Evolutionary conservation across 116 monocot genomes (phyloP).

Genomic region (Trichopus zeylanicus): DNA sequence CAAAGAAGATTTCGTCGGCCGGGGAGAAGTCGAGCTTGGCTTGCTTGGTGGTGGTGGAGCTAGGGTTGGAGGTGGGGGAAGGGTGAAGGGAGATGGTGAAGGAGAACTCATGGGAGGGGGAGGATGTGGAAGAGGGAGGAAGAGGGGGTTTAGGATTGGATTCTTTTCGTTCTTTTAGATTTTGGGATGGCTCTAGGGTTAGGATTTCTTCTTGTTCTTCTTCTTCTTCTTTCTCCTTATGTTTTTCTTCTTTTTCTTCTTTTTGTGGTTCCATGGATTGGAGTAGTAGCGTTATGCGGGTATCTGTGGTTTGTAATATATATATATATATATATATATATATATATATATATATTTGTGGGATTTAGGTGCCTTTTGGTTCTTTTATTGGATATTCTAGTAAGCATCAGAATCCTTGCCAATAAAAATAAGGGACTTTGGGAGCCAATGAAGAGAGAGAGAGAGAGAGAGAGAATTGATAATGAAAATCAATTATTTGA

Average conservation of each 20-base stretch:
- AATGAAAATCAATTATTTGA: too few species aligned
- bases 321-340: neutral
- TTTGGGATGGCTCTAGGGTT: neutral
- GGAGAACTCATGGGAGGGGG: slow-evolving; percentile 43
- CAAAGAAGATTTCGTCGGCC: slow-evolving; percentile 52
- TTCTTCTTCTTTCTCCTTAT: neutral
- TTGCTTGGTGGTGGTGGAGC: neutral
- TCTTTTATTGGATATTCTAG: too few species aligned
- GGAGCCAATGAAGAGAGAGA: too few species aligned
- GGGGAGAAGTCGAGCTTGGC: slow-evolving; percentile 22
- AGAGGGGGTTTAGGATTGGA: too few species aligned
- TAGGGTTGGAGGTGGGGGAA: neutral
- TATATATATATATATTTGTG: neutral
- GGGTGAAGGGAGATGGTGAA: slow-evolving; percentile 28
- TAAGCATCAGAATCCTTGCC: too few species aligned
- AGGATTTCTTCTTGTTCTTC: neutral
- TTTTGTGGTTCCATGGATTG: neutral
- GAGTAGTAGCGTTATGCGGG: neutral
- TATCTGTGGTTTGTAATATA: neutral
- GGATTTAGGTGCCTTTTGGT: neutral
- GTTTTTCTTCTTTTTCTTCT: neutral
- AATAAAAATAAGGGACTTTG: too few species aligned
- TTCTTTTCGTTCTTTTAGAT: neutral
- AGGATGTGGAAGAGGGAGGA: slow-evolving; percentile 12
- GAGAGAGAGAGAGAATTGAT: too few species aligned